Base-by-base conservation (phyloP, 1,139 yeast genomes). In the Kodamaea alishanica region DNA sequence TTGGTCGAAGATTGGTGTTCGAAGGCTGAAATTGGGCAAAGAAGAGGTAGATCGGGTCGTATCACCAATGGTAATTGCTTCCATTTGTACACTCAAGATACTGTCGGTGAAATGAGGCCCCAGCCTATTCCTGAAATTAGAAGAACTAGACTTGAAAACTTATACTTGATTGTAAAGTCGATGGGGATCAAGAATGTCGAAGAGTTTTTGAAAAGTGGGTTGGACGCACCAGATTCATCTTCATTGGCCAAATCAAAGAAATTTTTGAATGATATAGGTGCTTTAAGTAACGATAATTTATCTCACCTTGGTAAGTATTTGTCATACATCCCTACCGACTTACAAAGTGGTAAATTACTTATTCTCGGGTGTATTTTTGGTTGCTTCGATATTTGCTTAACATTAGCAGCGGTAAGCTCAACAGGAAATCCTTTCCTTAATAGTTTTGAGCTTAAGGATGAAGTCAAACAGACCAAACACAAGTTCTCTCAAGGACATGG, bases 31-130 rank as follows among this genome's bases (percentile, higher is more conserved):
- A 82, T 84, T n/a, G 77, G 80, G 31, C 98, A 92, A 61, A 76
- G 98, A 63, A 73, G 96, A 56, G 98, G 98, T 57, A 86, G 98
- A 70, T 94, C 97, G n/a, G 98, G 98, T 47, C 92, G 98, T 75
- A 89, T 90, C 10, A 76, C 82, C 24, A 72, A 71, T 25, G 98
- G 98, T 43, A 68, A 69, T 8, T 89, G 97, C 47, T 92, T 80
- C 62, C 90, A 86, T 54, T 59, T 92, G 34, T 92, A 79, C 59
- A 83, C 97, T 0, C 63, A 67, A 39, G 77, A 75, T 2, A 75
- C 85, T 0, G 81, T 79, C 49, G 59, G 62, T 1, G 54, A 61
- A 4, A 84, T 89, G 94, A 63, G 74, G 8, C 65, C 72, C 1
- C 82, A 84, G 47, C 96, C 96, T 1, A 70, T 84, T 11, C 97